phyloP scores from a whole-genome alignment of 2,329 filamentous ascomycete genomes.

The Alternaria sp. region DNA sequence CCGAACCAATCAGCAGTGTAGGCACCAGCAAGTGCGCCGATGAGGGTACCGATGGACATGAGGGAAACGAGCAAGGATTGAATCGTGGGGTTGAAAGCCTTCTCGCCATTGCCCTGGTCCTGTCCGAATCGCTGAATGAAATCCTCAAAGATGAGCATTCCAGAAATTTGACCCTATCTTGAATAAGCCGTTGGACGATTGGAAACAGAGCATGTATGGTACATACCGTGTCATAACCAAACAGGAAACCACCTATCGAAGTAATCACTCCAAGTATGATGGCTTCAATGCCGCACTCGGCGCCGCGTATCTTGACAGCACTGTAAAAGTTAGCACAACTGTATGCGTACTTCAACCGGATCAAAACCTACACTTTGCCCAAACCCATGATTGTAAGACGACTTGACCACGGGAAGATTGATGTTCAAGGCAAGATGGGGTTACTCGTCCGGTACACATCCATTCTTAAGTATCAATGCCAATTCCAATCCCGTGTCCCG shows the following conservation, averaged over 20 bases:
- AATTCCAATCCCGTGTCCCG: conserved; percentile 15
- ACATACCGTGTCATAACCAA: conserved; percentile 67
- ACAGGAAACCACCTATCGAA: conserved; percentile 68
- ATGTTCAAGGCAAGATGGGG: conserved; percentile 8
- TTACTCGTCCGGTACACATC: conserved; percentile 7
- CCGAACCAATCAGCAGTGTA: conserved; percentile 64
- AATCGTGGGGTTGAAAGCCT: conserved; percentile 52
- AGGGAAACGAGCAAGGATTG: conserved; percentile 53
- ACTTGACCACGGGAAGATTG: conserved; percentile 1
- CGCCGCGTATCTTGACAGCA: conserved; percentile 41
- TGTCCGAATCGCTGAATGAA: conserved; percentile 66
- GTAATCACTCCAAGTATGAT: conserved; percentile 65
- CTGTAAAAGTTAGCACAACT: conserved; percentile 22
- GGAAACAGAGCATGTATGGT: not conserved
- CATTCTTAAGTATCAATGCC: conserved; percentile 28
- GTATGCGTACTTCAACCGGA: not conserved
- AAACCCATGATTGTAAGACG: conserved; percentile 34
- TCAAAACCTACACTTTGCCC: conserved; percentile 27
- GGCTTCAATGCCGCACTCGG: conserved; percentile 47
- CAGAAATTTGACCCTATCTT: conserved; percentile 44
- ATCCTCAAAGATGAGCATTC: conserved; percentile 56
- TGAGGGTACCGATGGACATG: conserved; percentile 52
- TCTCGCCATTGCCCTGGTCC: conserved; percentile 51
- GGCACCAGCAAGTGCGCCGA: conserved; percentile 53
- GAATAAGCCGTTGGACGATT: not conserved